A percentile compares a stretch with the other conserved stretches of the same genome.
phyloP scores from a whole-genome alignment of 2,329 filamentous ascomycete genomes.

The Arachnomyces sp. region DNA sequence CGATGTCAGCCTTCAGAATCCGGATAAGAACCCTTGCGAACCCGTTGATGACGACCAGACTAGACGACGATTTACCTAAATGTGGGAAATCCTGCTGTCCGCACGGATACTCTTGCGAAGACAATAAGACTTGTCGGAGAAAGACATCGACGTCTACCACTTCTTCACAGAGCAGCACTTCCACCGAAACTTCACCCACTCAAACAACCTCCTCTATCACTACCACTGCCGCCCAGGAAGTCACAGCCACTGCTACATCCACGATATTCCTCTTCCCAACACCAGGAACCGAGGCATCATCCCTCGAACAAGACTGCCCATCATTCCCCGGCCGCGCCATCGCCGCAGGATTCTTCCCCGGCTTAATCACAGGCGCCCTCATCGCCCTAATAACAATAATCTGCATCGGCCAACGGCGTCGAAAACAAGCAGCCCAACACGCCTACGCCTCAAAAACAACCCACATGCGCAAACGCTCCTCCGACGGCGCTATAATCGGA shows the following conservation, averaged over 20 bases:
- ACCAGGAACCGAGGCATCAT: slow-evolving; percentile 14
- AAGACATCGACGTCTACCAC: slow-evolving; percentile 11
- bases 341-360: slow-evolving; percentile 39
- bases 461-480: slow-evolving; percentile 25
- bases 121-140: slow-evolving; percentile 14
- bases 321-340: slow-evolving; percentile 35
- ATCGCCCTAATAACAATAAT: slow-evolving; percentile 44
- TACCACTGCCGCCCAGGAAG: slow-evolving; percentile 9
- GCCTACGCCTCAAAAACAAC: slow-evolving; percentile 16
- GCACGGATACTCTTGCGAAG: slow-evolving; percentile 38
- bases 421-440: slow-evolving; percentile 9
- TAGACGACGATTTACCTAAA: slow-evolving; percentile 31
- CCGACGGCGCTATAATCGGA: slow-evolving; percentile 24
- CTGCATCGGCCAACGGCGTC: slow-evolving; percentile 26
- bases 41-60: slow-evolving; percentile 34
- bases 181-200: slow-evolving; percentile 13
- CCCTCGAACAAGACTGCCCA: slow-evolving; percentile 22
- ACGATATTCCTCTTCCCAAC: slow-evolving; percentile 16
- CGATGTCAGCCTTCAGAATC: slow-evolving; percentile 35
- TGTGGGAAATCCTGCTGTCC: slow-evolving; percentile 40
- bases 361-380: slow-evolving; percentile 40
- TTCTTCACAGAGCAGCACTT: slow-evolving; percentile 16
- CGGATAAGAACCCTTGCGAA: slow-evolving; percentile 28
- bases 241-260: slow-evolving; percentile 18
- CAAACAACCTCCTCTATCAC: slow-evolving; percentile 10